phyloP scores from a whole-genome alignment of 2,329 filamentous ascomycete genomes.

The Aureobasidium sp. region DNA sequence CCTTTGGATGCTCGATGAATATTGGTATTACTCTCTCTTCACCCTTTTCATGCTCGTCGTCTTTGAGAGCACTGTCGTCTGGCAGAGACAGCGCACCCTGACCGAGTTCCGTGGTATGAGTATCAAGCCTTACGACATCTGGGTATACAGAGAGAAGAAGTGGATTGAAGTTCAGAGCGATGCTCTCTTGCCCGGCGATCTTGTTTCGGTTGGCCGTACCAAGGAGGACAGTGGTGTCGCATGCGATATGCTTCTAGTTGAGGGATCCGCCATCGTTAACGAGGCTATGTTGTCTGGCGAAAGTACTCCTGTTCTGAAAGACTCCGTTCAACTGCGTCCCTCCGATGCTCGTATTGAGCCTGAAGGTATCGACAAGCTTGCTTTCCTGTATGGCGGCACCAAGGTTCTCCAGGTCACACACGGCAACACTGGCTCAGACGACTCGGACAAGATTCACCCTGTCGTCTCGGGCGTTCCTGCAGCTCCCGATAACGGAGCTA shows the following conservation, averaged over 20 bases:
- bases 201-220: constrained; percentile 85
- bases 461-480: constrained; percentile 67
- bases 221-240: constrained; percentile 97
- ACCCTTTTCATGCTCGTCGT: constrained; percentile 97
- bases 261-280: constrained; percentile 95
- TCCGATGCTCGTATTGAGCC: constrained; percentile 72
- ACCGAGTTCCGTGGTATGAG: constrained; percentile 98
- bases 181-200: constrained; percentile 83
- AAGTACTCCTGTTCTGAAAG: constrained; percentile 92
- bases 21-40: constrained; percentile 99
- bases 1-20: constrained; percentile 97
- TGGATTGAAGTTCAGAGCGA: constrained; percentile 89
- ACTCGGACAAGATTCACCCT: constrained; percentile 50
- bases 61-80: constrained; percentile 97
- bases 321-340: constrained; percentile 86
- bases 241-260: constrained; percentile 92
- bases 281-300: constrained; percentile 99
- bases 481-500: constrained; percentile 88
- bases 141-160: constrained; percentile 77
- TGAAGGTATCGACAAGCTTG: constrained; percentile 91
- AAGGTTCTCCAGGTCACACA: constrained; percentile 96
- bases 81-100: constrained; percentile 93
- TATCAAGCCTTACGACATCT: constrained; percentile 96
- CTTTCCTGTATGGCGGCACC: constrained; percentile 93
- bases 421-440: constrained; percentile 67